Percentiles rank a stretch among this genome's conserved stretches.
These are phyloP conservation scores for Colletotrichum sidae DNA, from an alignment of 2,329 filamentous ascomycete species.

Conservation along the genomic window DNA sequence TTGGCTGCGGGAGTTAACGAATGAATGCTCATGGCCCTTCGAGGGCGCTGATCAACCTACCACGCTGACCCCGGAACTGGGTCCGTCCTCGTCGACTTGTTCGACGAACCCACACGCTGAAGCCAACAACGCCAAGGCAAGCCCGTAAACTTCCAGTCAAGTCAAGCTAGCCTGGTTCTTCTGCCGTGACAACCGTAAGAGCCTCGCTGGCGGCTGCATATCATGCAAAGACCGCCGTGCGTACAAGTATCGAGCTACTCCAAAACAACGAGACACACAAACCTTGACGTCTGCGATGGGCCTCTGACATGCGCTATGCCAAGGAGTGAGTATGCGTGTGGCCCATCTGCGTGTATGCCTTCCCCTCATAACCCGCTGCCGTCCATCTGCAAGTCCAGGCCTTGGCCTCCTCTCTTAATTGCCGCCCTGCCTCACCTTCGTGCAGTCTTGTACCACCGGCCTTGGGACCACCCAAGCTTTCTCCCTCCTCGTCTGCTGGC, in stretches of 20 bases:
- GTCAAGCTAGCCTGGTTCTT: too few relatives aligned
- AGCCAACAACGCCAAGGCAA: slow-evolving; percentile 11
- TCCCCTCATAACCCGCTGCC: background rate
- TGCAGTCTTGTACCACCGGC: background rate
- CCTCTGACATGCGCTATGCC: too few relatives aligned
- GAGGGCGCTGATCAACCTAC: slow-evolving; percentile 8
- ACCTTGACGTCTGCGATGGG: too few relatives aligned
- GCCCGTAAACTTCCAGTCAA: background rate
- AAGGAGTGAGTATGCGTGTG: too few relatives aligned
- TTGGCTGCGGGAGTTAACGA: slow-evolving; percentile 1
- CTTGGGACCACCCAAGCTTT: background rate
- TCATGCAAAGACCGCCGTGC: too few relatives aligned
- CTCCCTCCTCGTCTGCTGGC: background rate
- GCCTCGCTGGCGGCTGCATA: too few relatives aligned
- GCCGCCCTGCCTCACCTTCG: too few relatives aligned
- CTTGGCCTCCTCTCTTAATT: too few relatives aligned
- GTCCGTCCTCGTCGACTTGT: slow-evolving; percentile 6
- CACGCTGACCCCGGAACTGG: slow-evolving; percentile 9
- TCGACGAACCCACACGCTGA: slow-evolving; percentile 12
- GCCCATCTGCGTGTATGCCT: background rate
- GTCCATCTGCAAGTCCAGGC: too few relatives aligned
- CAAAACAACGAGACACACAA: too few relatives aligned
- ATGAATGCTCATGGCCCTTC: background rate
- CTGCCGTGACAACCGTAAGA: too few relatives aligned
- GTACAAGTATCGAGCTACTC: too few relatives aligned